Evolutionary conservation across 2,329 filamentous ascomycete genomes (phyloP).

Genomic region (Nothophoma quercina): DNA sequence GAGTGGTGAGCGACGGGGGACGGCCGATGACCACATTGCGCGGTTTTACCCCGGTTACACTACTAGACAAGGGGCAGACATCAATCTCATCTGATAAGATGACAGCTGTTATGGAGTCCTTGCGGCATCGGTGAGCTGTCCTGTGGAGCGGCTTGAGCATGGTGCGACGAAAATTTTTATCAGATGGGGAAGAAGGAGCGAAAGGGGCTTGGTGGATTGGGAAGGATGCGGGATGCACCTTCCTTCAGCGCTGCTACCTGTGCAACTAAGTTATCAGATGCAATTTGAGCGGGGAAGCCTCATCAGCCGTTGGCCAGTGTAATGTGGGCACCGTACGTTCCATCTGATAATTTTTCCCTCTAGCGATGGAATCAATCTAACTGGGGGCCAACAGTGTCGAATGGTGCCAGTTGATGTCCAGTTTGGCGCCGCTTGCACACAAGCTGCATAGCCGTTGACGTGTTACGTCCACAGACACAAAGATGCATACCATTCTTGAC

Average conservation of each 20-base stretch:
- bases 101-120: background rate
- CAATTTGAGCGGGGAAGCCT: slow-evolving; percentile 4
- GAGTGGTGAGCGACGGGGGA: slow-evolving; percentile 10
- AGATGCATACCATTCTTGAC: background rate
- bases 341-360: slow-evolving; percentile 23
- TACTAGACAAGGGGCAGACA: slow-evolving; percentile 12
- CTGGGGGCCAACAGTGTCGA: slow-evolving; percentile 9
- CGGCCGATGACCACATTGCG: slow-evolving; percentile 24
- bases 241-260: slow-evolving; percentile 9
- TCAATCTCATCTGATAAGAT: slow-evolving; percentile 43
- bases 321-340: slow-evolving; percentile 14
- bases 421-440: slow-evolving; percentile 2
- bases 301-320: slow-evolving; percentile 8
- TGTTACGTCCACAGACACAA: slow-evolving; percentile 22
- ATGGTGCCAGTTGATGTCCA: slow-evolving; percentile 1
- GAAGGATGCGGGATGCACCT: slow-evolving; percentile 19
- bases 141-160: slow-evolving; percentile 3
- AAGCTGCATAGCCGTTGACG: slow-evolving; percentile 25
- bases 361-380: slow-evolving; percentile 9
- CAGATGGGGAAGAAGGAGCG: slow-evolving; percentile 26
- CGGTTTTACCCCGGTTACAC: slow-evolving; percentile 13
- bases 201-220: slow-evolving; percentile 15
- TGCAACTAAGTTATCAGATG: slow-evolving; percentile 26
- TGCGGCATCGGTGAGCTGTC: slow-evolving; percentile 27
- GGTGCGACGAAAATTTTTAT: slow-evolving; percentile 28